Conservation (phyloP, 805 yeast genomes). For the Spathaspora hagerdaliae region DNA sequence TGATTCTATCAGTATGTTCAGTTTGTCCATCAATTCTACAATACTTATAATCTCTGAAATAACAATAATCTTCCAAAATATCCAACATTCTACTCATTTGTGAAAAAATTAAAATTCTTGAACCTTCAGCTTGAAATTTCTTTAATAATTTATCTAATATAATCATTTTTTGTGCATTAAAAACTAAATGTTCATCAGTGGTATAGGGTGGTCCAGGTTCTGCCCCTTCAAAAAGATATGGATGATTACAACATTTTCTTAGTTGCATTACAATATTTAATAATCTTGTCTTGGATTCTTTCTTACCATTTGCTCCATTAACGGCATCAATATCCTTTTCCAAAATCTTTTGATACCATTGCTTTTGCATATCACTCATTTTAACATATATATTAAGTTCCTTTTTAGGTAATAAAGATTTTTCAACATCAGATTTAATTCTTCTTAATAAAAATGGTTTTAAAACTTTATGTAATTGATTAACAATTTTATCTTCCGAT, state of each 20-base stretch:
- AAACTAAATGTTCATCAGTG: slow-evolving; percentile 78
- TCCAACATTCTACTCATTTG: slow-evolving; percentile 84
- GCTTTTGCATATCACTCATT: slow-evolving; percentile 75
- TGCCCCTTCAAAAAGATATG: slow-evolving; percentile 81
- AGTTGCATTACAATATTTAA: slow-evolving; percentile 81
- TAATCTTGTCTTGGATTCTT: slow-evolving; percentile 71
- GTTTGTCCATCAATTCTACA: slow-evolving; percentile 85
- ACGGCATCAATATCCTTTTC: slow-evolving; percentile 84
- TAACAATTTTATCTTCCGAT: slow-evolving; percentile 46
- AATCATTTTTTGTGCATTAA: slow-evolving; percentile 66
- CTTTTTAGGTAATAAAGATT: slow-evolving; percentile 68
- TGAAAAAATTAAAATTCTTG: slow-evolving; percentile 73
- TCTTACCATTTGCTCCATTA: slow-evolving; percentile 73
- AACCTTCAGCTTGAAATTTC: slow-evolving; percentile 62
- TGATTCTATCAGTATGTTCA: slow-evolving; percentile 70
- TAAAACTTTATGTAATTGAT: slow-evolving; percentile 70
- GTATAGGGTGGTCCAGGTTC: slow-evolving; percentile 89
- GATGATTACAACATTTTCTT: slow-evolving; percentile 83
- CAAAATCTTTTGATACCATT: slow-evolving; percentile 71
- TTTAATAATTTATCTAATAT: slow-evolving; percentile 65
- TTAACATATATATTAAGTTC: slow-evolving; percentile 71
- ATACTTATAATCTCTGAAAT: slow-evolving; percentile 62
- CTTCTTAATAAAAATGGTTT: slow-evolving; percentile 74
- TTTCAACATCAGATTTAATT: slow-evolving; percentile 78
- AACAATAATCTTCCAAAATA: slow-evolving; percentile 75